These are phyloP conservation scores for Limnomonas spitsbergensis DNA, from an alignment of 139 green algal species.

Conservation along the genomic window DNA sequence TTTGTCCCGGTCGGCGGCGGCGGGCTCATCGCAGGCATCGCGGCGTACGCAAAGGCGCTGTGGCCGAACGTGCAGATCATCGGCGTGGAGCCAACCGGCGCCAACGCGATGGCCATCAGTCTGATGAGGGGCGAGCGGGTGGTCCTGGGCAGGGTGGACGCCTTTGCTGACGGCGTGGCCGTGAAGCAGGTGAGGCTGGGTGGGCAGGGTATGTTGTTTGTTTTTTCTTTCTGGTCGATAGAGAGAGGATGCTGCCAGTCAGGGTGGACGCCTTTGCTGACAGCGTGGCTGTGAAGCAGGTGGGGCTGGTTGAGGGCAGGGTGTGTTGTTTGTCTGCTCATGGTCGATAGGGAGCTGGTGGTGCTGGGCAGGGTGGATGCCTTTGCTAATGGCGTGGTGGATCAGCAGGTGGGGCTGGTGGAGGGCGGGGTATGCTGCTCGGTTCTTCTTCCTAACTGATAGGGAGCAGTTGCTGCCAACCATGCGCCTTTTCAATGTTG, in stretches of 20 bases:
- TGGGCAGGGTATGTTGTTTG: too few species aligned
- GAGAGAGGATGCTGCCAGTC: constrained; percentile 66
- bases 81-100: constrained; percentile 89
- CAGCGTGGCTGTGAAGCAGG: constrained; percentile 84
- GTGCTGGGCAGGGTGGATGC: constrained; percentile 79
- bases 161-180: constrained; percentile 91
- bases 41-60: constrained; percentile 84
- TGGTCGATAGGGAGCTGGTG: constrained; percentile 67
- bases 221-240: constrained; percentile 64
- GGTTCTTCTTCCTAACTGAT: constrained; percentile 59
- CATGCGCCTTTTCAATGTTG: too few species aligned
- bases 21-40: constrained; percentile 89
- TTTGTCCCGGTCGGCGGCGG: constrained; percentile 91
- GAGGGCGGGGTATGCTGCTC: too few species aligned
- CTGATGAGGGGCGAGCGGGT: constrained; percentile 69
- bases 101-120: constrained; percentile 89
- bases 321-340: too few species aligned
- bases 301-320: too few species aligned
- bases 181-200: constrained; percentile 81
- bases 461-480: constrained; percentile 70
- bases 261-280: constrained; percentile 92
- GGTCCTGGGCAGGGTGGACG: constrained; percentile 78
- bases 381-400: constrained; percentile 92
- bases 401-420: constrained; percentile 79
- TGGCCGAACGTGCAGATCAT: constrained; percentile 85